Conservation (phyloP, 2,329 filamentous ascomycete species). For the Aureobasidium uvarum region DNA sequence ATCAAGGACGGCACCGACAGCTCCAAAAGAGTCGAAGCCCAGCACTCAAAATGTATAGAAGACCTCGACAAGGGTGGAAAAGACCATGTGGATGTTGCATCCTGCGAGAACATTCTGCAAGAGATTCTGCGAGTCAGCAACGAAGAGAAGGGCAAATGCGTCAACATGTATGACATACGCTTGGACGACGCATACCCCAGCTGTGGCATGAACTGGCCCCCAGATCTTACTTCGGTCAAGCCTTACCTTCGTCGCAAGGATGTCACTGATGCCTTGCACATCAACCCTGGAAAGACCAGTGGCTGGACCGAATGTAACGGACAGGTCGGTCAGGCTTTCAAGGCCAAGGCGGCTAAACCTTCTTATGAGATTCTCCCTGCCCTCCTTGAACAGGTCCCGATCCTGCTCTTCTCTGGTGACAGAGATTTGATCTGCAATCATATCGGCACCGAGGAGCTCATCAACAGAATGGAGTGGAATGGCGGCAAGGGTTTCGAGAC, state of each 20-base stretch:
- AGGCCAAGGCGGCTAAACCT: constrained; percentile 66
- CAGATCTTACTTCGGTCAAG: constrained; percentile 72
- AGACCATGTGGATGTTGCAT: constrained; percentile 63
- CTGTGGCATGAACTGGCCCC: constrained; percentile 98
- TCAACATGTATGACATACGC: constrained; percentile 97
- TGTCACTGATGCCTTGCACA: constrained; percentile 75
- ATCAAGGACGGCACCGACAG: constrained; percentile 64
- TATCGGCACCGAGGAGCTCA: constrained; percentile 85
- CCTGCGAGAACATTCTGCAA: constrained; percentile 76
- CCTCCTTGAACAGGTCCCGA: constrained; percentile 71
- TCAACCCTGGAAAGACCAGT: constrained; percentile 75
- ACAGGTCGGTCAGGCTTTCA: constrained; percentile 71
- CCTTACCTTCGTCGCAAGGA: constrained; percentile 83
- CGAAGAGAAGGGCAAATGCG: constrained; percentile 60
- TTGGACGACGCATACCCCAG: constrained; percentile 74
- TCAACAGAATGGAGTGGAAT: constrained; percentile 88
- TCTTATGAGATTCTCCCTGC: constrained; percentile 72
- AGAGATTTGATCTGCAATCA: constrained; percentile 98
- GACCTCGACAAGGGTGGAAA: constrained; percentile 58
- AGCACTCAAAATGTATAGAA: constrained; percentile 66
- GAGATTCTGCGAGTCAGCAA: constrained; percentile 65
- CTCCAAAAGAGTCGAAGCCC: constrained; percentile 64
- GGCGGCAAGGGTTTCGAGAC: constrained; percentile 88
- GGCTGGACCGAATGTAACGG: constrained; percentile 93
- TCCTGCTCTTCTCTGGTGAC: constrained; percentile 88